Base-by-base conservation (phyloP, 352 stramenopile species). In the Phytopythium delawarense region DNA sequence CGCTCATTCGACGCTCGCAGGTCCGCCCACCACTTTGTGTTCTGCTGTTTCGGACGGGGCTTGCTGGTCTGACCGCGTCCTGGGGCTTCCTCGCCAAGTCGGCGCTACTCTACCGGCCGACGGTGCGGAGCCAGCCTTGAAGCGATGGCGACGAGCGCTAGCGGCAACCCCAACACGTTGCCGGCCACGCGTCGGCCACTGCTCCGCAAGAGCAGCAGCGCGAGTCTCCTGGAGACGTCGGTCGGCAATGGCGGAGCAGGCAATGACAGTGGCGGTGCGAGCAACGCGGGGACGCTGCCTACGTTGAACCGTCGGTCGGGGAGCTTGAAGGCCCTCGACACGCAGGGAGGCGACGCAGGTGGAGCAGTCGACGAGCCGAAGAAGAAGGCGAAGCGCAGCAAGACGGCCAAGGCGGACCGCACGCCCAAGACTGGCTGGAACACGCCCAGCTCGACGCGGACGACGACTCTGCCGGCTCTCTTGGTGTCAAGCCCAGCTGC, bases 171-270 rank as follows among this genome's bases (percentile, higher is more conserved):
- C 25, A 39, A 13, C 25, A 13, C 48, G 25, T 23, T 39, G 48
- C 48, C 48, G 13, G 25, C 16, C 6, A 49, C 42, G 6, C 48
- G 16, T 21, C 48, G 18, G 1, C 12, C 25, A 2, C n/a, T 54
- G 25, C 28, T 91, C 39, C 75, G 78, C 7, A 90, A 90, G 65
- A 88, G 75, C 63, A 88, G 77, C 39, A 88, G 77, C 39, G 60
- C 71, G 15, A 79, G 75, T 51, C 40, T 87, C 1, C 40, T 91
- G 0, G 81, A 88, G 30, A 70, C 64, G 1, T n/a, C 40, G 13
- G 51, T 13, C 13, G 11, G 42, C 12, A 55, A 59, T 6, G 50
- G 48, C 15, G 35, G 30, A 37, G 20, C n/a, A 7, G 62, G 52
- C n/a, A 45, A 40, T 30, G 39, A 57, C 34, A 42, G 30, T 18